These are phyloP conservation scores for Fusarium pininemorale DNA, from an alignment of 2,329 filamentous ascomycete genomes.

Conservation along the genomic window DNA sequence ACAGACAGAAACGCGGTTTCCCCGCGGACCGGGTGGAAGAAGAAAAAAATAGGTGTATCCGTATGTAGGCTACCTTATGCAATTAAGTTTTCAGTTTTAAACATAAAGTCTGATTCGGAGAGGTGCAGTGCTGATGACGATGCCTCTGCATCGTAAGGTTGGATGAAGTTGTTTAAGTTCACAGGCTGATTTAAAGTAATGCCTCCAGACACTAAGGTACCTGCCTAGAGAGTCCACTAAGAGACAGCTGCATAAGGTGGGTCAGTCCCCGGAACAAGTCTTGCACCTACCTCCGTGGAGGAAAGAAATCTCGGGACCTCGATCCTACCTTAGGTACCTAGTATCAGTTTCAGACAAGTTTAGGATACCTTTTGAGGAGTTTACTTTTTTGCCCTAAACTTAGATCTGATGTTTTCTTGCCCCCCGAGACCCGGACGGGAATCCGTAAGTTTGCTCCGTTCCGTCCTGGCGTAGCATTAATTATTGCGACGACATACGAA, in stretches of 20 bases:
- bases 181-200: neutral
- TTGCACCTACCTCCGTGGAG: neutral
- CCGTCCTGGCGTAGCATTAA: conserved; percentile 1
- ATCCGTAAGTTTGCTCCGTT: neutral
- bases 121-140: neutral
- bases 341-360: too few relatives aligned
- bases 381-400: too few relatives aligned
- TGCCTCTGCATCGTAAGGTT: neutral
- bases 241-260: neutral
- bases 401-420: too few relatives aligned
- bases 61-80: too few relatives aligned
- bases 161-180: neutral
- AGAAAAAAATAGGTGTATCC: too few relatives aligned
- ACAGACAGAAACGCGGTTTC: neutral
- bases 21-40: neutral
- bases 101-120: neutral
- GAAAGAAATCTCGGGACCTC: too few relatives aligned
- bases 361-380: too few relatives aligned
- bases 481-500: neutral
- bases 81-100: too few relatives aligned
- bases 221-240: neutral
- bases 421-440: neutral
- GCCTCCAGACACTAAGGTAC: neutral
- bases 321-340: too few relatives aligned
- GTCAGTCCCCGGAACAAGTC: neutral